Base-by-base conservation (phyloP, 768 basidiomycete genomes). In the Collybiopsis confluens region DNA sequence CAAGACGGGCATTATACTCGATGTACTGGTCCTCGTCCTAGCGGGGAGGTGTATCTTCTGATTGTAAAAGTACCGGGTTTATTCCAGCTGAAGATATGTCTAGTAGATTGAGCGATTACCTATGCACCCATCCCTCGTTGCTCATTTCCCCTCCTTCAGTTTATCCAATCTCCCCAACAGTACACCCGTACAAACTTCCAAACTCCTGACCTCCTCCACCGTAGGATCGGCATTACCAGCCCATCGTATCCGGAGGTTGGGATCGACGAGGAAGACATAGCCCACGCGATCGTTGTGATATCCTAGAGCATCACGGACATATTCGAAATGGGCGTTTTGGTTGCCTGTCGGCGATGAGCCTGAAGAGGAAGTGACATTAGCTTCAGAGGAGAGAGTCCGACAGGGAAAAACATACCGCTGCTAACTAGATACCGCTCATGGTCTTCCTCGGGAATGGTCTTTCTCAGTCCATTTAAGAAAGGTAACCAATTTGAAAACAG, bases 251-350 rank as follows among this genome's bases (percentile, higher is more conserved):
- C 84, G 90, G 56, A 85, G 65, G 55, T 90, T 82, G 67, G 86
- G 81, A 64, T 98, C 96, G 24, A 98, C 82, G 11, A 98, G 75
- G 63, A 88, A 98, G 13, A 95, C 86, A 64, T 96, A 97, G 18
- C 95, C 96, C 27, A 98, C 80, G 62, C 89, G 85, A 65, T 85
- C 88, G 70, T 98, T 98, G 27, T 82, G 81, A 77, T 96, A 86
- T 1, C 92, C 92, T 42, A 98, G 71, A 4, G 90, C 83, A 36
- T 92, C 88, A 28, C 91, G 86, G 15, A 90, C 68, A 64, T 90
- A 90, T 69, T 90, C 92, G 75, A 95, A 80, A 64, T 87, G 30
- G 30, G 30, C 30, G 30, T 33, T 33, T 33, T 33, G 30, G 30
- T 33, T 33, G 30, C 30, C 30, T 33, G 30, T 33, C 6, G 30